Evolutionary conservation across 1,284 basidiomycete genomes (phyloP).

Genomic region (Melampsora medusae): DNA sequence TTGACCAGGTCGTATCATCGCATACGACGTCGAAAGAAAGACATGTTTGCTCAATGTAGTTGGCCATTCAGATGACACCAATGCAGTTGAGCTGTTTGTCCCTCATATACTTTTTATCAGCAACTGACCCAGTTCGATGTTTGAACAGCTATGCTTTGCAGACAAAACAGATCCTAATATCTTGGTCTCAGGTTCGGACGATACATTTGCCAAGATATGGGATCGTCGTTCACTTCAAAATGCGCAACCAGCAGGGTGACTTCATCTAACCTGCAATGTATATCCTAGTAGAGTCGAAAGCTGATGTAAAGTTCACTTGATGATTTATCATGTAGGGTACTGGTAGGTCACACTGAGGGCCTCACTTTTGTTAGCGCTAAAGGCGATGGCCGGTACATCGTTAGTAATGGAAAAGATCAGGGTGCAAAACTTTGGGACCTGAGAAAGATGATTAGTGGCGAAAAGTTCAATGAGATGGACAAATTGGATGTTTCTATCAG

Average conservation of each 20-base stretch:
- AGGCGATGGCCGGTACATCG: constrained; percentile 86
- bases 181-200: constrained; percentile 88
- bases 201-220: constrained; percentile 93
- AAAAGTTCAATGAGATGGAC: constrained; percentile 63
- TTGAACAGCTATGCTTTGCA: constrained; percentile 74
- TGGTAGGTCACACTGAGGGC: constrained; percentile 41
- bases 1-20: constrained; percentile 57
- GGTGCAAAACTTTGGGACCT: constrained; percentile 88
- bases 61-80: constrained; percentile 87
- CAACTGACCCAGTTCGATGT: background rate
- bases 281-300: constrained; percentile 74
- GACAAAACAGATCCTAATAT: constrained; percentile 88
- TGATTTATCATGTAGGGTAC: background rate
- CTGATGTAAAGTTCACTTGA: background rate
- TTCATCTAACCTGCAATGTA: constrained; percentile 65
- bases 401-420: constrained; percentile 98
- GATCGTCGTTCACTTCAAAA: constrained; percentile 85
- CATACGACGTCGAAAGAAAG: constrained; percentile 83
- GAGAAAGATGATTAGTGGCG: constrained; percentile 78
- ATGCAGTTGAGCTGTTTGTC: constrained; percentile 60
- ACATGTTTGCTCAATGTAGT: constrained; percentile 74
- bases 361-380: constrained; percentile 56
- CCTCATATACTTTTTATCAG: background rate
- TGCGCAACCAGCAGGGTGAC: constrained; percentile 80
- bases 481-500: constrained; percentile 63